These are phyloP conservation scores for Lactarius sanguifluus DNA, from an alignment of 768 basidiomycete genomes.

Conservation along the genomic window DNA sequence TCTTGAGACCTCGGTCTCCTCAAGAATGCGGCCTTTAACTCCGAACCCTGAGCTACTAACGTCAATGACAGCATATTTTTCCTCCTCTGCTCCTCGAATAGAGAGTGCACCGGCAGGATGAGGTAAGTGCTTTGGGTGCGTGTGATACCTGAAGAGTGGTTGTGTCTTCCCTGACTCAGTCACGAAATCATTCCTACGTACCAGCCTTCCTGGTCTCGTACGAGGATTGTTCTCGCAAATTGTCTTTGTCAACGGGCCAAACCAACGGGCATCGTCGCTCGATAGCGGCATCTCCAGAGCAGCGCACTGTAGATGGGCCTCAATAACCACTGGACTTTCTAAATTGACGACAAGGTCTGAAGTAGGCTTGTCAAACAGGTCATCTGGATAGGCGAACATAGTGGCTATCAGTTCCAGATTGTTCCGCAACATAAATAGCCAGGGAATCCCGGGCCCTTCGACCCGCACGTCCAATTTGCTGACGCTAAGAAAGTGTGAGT, in stretches of 20 bases:
- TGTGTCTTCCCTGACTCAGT: background rate
- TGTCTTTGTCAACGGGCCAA: slow-evolving; percentile 58
- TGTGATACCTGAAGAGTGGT: slow-evolving; percentile 62
- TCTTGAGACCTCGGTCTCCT: slow-evolving; percentile 81
- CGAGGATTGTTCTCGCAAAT: slow-evolving; percentile 62
- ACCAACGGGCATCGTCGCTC: slow-evolving; percentile 63
- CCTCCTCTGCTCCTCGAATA: slow-evolving; percentile 75
- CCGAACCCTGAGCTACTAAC: slow-evolving; percentile 45
- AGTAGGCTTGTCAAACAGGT: slow-evolving; percentile 62
- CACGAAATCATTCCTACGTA: slow-evolving; percentile 35
- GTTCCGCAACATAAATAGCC: slow-evolving; percentile 68
- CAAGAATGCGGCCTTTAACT: slow-evolving; percentile 51
- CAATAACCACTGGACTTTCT: slow-evolving; percentile 70
- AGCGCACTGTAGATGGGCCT: slow-evolving; percentile 87
- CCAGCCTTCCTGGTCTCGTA: slow-evolving; percentile 80
- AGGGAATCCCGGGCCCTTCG: slow-evolving; percentile 78
- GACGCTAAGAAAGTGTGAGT: slow-evolving; percentile 51
- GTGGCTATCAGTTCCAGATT: slow-evolving; percentile 69
- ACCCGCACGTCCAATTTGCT: slow-evolving; percentile 88
- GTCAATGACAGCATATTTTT: slow-evolving; percentile 74
- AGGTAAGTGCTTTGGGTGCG: slow-evolving; percentile 76
- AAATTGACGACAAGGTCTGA: slow-evolving; percentile 71
- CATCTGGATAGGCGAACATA: slow-evolving; percentile 68
- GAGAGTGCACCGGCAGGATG: slow-evolving; percentile 71
- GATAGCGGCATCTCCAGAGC: slow-evolving; percentile 82